Base-by-base conservation (phyloP, 257 asterid genomes). In the Solanum peruvianum region DNA sequence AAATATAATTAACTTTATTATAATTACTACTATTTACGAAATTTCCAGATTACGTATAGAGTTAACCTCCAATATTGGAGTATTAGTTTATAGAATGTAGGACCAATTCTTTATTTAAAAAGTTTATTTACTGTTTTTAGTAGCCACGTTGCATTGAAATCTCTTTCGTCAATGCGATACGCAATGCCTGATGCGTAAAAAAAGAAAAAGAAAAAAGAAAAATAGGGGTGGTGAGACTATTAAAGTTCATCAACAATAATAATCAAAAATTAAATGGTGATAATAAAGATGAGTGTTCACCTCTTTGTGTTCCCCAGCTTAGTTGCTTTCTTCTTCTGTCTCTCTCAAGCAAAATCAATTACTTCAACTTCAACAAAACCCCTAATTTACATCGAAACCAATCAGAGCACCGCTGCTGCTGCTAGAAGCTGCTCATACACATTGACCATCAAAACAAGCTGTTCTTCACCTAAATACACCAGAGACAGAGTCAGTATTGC, bases 401-500 rank as follows among this genome's bases (percentile, higher is more conserved):
- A 83, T 67, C 89, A 82, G 86, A 87, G 41, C 25, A 52, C 37
- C 2, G 84, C 67, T 73, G 45, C 67, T 73, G 45, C 67, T 44
- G 89, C 86, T 81, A 86, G 80, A 35, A 88, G 84, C 64, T 89
- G 93, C 71, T 62, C 89, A 44, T 91, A 89, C 90, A 87, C 91
- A 66, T 87, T 92, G 72, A 45, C 75, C 5, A 91, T 92, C 89
- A 92, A 88, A 86, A 91, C 94, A 37, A 92, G 94, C 82, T 92
- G 94, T 76, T 88, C 93, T 47, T 92, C 94, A 29, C 9, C 91
- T 7, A 56, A 86, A 7, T 85, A 86, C 88, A 91, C 92, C 58
- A 86, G 91, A 87, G 94, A 89, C n/a, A 80, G 67, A 88, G 52
- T 92, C 90, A 91, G 92, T 62, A 91, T 92, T 72, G 91, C 89